Base-by-base conservation (phyloP, 345 rosid genomes). In the Mercurialis annua region DNA sequence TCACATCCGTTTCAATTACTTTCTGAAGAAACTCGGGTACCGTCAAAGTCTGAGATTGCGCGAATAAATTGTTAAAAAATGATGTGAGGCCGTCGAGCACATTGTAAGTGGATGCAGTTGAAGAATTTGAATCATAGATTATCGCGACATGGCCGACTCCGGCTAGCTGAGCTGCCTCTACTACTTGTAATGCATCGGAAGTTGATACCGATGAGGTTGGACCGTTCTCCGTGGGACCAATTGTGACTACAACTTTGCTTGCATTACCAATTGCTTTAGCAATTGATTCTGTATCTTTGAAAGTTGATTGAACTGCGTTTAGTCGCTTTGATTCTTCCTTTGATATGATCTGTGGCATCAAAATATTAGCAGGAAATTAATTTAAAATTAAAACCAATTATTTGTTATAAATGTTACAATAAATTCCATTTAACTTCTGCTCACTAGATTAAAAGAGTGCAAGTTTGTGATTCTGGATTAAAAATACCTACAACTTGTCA, bases 261-360 rank as follows among this genome's bases (percentile, higher is more conserved):
- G 97, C 97, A 66, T 94, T 90, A 20, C 99, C 99, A 30, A 94
- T 94, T n/a, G 99, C 96, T 74, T 86, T 94, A 42, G 97, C 97
- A 47, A 91, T 89, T 43, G 91, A 86, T 73, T 94, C 91, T 2
- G 88, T 80, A 51, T 83, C 87, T 47, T 81, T 57, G 73, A 86
- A 89, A 8, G 85, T 66, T 48, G 95, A 94, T 74, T 89, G 82
- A 7, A 94, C 97, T 0, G 99, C 99, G 65, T 94, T 89, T 50
- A 94, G 86, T n/a, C 90, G 87, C 34, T 72, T 90, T 16, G 80
- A 77, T 64, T 91, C 89, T 23, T 91, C 96, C 0, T 81, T 85
- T 15, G 97, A 87, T 81, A 94, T 82, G 71, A 94, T 82, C 99
- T 94, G 82, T 44, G 2, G 64, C 20, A 36, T 61, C 47, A 34